phyloP scores from a whole-genome alignment of 208 protist genomes.

The Trypanosoma platydactyli region DNA sequence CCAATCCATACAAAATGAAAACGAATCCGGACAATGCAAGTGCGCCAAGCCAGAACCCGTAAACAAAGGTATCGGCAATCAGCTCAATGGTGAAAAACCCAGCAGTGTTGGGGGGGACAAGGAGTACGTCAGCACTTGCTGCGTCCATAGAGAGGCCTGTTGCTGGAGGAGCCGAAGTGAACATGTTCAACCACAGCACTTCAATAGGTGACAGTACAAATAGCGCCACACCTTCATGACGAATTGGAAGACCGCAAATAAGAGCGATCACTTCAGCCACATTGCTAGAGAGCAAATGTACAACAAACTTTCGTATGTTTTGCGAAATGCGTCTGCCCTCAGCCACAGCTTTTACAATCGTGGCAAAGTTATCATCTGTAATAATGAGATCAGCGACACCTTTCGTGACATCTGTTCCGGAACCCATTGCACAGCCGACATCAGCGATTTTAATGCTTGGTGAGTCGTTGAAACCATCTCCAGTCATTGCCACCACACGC shows the following conservation, averaged over 20 bases:
- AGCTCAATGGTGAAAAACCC: conserved; percentile 87
- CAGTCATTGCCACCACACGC: conserved; percentile 86
- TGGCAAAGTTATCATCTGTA: conserved; percentile 98
- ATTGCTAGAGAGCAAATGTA: conserved; percentile 88
- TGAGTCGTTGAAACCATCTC: conserved; percentile 97
- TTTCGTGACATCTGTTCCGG: conserved; percentile 97
- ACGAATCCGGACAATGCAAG: conserved; percentile 65
- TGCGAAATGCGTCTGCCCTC: conserved; percentile 85
- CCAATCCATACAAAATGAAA: conserved; percentile 67
- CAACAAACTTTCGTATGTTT: conserved; percentile 90
- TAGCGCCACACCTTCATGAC: conserved; percentile 55
- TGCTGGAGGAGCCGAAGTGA: conserved; percentile 77
- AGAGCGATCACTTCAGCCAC: conserved; percentile 88
- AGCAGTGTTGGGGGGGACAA: conserved; percentile 70
- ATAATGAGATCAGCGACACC: conserved; percentile 93
- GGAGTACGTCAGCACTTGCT: conserved; percentile 74
- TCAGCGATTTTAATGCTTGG: conserved; percentile 95
- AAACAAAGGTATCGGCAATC: conserved; percentile 76
- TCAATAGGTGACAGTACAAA: conserved; percentile 91
- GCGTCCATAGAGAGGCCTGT: conserved; percentile 79
- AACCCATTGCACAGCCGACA: conserved; percentile 97
- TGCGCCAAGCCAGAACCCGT: conserved; percentile 80
- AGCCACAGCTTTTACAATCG: conserved; percentile 95
- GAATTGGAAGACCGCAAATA: conserved; percentile 82
- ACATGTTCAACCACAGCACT: conserved; percentile 93